Evolutionary conservation across 306 rosid species (phyloP).

Genomic region (Carpinus viminea): DNA sequence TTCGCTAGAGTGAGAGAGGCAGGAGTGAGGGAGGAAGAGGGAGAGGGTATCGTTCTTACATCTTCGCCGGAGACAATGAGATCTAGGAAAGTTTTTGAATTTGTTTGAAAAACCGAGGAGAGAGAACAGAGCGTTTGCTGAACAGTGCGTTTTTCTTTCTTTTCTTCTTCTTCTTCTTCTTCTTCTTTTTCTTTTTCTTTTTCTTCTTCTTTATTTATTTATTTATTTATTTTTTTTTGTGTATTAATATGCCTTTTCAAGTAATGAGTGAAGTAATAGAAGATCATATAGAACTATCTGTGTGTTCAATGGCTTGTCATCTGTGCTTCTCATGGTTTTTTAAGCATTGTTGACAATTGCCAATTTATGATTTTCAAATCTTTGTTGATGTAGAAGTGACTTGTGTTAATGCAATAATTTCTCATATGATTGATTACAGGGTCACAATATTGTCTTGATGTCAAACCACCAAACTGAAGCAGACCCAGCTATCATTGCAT

Average conservation of each 20-base stretch:
- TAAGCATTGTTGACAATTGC: conserved; percentile 16
- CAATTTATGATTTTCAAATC: not conserved
- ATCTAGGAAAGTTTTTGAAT: too few species aligned
- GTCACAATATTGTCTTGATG: conserved; percentile 89
- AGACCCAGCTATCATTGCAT: conserved; percentile 90
- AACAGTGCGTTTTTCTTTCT: too few species aligned
- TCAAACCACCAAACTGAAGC: conserved; percentile 99
- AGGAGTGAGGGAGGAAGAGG: too few species aligned
- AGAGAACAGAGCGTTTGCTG: too few species aligned
- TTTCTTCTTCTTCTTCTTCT: too few species aligned
- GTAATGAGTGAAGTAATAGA: conserved; percentile 24
- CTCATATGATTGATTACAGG: conserved; percentile 57
- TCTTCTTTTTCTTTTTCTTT: too few species aligned
- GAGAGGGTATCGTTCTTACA: too few species aligned
- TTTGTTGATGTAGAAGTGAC: conserved; percentile 5
- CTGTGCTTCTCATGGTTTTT: conserved; percentile 27
- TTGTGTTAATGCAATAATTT: conserved; percentile 25
- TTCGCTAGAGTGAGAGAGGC: too few species aligned
- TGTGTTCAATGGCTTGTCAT: conserved; percentile 4
- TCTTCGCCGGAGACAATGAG: too few species aligned
- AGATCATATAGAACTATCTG: not conserved
- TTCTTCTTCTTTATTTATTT: too few species aligned
- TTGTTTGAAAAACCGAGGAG: too few species aligned
- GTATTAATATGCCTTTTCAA: conserved; percentile 19
- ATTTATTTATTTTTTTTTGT: not conserved